Evolutionary conservation across 768 basidiomycete genomes (phyloP), one percentile per base, ranked within the genome.

Genomic region (Pilatotrama ljubarskyi): DNA sequence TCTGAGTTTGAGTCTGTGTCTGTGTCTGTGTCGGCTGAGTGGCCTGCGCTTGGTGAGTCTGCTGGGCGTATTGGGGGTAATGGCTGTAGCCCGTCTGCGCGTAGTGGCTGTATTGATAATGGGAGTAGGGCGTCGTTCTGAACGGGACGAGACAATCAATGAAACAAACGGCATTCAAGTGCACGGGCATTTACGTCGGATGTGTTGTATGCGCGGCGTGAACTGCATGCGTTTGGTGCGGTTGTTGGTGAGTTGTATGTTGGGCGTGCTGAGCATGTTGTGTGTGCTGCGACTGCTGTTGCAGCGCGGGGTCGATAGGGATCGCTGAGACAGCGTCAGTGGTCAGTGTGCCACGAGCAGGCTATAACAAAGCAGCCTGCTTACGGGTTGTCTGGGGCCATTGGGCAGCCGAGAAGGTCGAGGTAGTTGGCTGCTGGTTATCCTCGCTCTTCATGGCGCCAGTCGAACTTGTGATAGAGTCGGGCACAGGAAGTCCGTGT

Each of bases 241-340:
- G 59, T 25, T 52, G 59, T 25, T 52, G 40, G n/a, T 51, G 51
- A 4, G 49, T 38, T 10, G 49, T 37, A 24, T 29, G 29, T 15
- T 17, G 51, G 18, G 32, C 54, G 40, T 51, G 50, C 15, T 61
- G 29, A 55, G 77, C 74, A 79, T 59, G 58, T 18, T 50, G 48
- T 2, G 58, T 14, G 18, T 78, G 80, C 75, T 76, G 75, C 14
- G 82, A 72, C 67, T 86, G 84, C 58, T 84, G 82, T 70, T 87
- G 86, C 43, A 88, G 75, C n/a, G 83, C 83, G 29, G 86, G 85
- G 68, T 88, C 85, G 52, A 87, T 86, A 11, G 84, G 82, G 29
- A 86, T 86, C 62, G 83, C 85, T 84, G 55, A 29, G 41, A 18
- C 13, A n/a, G 24, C 35, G 24, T n/a, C 10, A 18, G 26, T 11